These are phyloP conservation scores for Trichoderma semiorbis DNA, from an alignment of 2,329 filamentous ascomycete species.

Conservation along the genomic window DNA sequence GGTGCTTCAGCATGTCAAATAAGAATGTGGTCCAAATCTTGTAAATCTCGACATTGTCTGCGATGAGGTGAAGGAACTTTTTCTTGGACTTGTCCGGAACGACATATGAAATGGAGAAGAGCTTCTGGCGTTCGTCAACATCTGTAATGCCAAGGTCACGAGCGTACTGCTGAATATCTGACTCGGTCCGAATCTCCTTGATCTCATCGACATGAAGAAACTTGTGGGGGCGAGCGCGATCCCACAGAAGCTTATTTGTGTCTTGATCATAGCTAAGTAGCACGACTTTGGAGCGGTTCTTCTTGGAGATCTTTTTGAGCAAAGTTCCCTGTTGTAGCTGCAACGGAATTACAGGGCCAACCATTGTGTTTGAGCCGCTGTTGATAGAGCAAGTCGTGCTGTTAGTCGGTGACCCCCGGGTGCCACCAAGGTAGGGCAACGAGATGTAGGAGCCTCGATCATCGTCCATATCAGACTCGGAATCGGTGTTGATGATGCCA, in stretches of 20 bases:
- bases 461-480: slow-evolving; percentile 56
- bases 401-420: slow-evolving; percentile 43
- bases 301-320: slow-evolving; percentile 82
- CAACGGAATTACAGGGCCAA: slow-evolving; percentile 72
- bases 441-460: slow-evolving; percentile 39
- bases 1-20: slow-evolving; percentile 77
- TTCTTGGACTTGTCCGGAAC: slow-evolving; percentile 74
- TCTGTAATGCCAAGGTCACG: slow-evolving; percentile 73
- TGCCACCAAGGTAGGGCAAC: slow-evolving; percentile 39
- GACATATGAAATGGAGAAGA: slow-evolving; percentile 88
- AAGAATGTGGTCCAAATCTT: slow-evolving; percentile 80
- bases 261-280: slow-evolving; percentile 72
- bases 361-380: slow-evolving; percentile 42
- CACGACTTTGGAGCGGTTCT: slow-evolving; percentile 69
- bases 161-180: slow-evolving; percentile 83
- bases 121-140: slow-evolving; percentile 61
- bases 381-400: slow-evolving; percentile 47
- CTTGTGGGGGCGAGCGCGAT: slow-evolving; percentile 73
- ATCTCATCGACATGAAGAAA: slow-evolving; percentile 94
- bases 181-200: slow-evolving; percentile 78
- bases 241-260: slow-evolving; percentile 84
- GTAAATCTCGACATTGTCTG: slow-evolving; percentile 68
- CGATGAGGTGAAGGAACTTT: slow-evolving; percentile 86
- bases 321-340: slow-evolving; percentile 74
- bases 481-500: slow-evolving; percentile 42